Conservation (phyloP, 192 early-diverging fungal species). For the Glomus cerebriforme region DNA sequence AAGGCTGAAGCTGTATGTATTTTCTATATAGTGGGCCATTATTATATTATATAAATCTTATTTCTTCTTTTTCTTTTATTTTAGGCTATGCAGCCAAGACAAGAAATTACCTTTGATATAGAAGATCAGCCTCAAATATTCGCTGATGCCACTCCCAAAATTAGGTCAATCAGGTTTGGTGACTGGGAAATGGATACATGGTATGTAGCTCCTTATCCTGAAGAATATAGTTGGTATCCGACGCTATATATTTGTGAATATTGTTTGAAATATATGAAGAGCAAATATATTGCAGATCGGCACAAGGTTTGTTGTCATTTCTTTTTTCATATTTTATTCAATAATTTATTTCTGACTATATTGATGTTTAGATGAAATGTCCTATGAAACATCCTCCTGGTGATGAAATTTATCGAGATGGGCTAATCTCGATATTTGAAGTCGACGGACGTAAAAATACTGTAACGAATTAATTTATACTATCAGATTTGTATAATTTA, state of each 20-base stretch:
- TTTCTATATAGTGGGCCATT: neutral
- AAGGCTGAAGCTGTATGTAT: constrained; percentile 40
- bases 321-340: neutral
- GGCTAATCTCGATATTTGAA: constrained; percentile 88
- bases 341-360: neutral
- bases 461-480: constrained; percentile 37
- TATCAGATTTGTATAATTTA: neutral
- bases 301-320: constrained; percentile 61
- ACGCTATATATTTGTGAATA: constrained; percentile 92
- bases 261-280: constrained; percentile 98
- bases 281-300: constrained; percentile 73
- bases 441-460: constrained; percentile 98
- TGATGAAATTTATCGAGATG: constrained; percentile 94
- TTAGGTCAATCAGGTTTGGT: constrained; percentile 82
- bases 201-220: constrained; percentile 95
- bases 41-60: neutral
- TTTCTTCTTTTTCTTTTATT: neutral
- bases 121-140: constrained; percentile 32
- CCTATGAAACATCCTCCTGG: constrained; percentile 84
- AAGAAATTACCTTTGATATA: neutral
- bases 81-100: constrained; percentile 11
- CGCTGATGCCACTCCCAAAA: constrained; percentile 42
- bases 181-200: constrained; percentile 86
- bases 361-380: constrained; percentile 68
- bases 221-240: constrained; percentile 86